Conservation (phyloP, 208 protist genomes). For the Leishmania tarentolae region DNA sequence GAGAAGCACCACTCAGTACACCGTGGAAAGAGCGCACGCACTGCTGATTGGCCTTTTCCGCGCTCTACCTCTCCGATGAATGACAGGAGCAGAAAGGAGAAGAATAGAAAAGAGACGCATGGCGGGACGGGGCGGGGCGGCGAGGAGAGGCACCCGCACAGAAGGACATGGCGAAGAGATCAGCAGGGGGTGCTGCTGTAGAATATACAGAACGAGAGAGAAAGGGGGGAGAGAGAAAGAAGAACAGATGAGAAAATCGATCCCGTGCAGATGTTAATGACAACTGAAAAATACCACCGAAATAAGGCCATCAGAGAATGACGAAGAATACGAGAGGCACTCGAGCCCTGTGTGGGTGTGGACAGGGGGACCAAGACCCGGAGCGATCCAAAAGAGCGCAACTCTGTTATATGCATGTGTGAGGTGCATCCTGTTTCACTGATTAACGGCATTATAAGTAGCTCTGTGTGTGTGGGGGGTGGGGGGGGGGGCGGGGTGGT, state of each 20-base stretch:
- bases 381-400: neutral
- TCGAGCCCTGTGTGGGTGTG: neutral
- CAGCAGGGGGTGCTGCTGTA: neutral
- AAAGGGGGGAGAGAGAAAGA: neutral
- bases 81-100: neutral
- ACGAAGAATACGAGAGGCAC: neutral
- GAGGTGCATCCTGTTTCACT: neutral
- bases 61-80: neutral
- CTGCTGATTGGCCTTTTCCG: neutral
- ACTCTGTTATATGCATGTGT: neutral
- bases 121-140: no score
- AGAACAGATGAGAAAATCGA: neutral
- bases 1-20: neutral
- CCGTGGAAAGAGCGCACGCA: neutral
- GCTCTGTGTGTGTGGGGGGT: neutral
- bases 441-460: neutral
- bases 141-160: neutral
- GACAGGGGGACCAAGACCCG: neutral
- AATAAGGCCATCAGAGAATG: neutral
- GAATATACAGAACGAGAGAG: neutral
- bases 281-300: neutral
- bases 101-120: neutral
- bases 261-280: neutral
- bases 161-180: neutral
- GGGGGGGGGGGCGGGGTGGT: no score